phyloP scores from a whole-genome alignment of 148 eudicot species.

The Pharnaceum exiguum region DNA sequence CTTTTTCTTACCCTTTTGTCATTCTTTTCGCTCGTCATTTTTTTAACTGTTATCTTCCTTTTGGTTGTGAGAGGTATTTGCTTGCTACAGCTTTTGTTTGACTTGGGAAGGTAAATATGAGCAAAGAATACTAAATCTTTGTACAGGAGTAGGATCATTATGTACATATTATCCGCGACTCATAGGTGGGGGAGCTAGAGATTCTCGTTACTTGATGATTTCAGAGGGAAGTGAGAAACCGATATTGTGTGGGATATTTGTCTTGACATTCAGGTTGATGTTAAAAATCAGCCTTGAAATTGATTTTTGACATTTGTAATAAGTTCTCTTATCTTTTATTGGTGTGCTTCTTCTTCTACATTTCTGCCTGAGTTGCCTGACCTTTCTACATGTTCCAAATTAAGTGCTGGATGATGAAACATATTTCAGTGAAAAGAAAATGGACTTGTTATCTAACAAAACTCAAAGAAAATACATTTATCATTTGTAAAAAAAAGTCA shows the following conservation, averaged over 20 bases:
- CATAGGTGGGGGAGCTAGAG: background rate
- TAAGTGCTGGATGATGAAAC: no score
- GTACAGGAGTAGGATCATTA: slow-evolving; percentile 23
- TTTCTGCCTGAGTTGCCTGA: no score
- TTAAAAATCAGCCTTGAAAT: background rate
- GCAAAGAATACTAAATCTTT: slow-evolving; percentile 13
- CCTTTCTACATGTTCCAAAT: no score
- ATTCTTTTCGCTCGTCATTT: background rate
- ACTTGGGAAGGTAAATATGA: background rate
- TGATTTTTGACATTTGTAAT: background rate
- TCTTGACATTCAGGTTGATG: background rate
- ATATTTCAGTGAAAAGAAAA: no score
- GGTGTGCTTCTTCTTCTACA: background rate
- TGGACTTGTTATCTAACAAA: no score
- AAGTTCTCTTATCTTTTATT: background rate
- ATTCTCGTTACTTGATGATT: background rate
- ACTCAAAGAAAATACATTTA: background rate
- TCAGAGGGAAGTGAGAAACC: background rate
- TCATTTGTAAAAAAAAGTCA: background rate
- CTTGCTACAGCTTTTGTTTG: background rate
- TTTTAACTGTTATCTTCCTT: background rate
- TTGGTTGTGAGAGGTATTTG: slow-evolving; percentile 7
- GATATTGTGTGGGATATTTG: slow-evolving; percentile 1
- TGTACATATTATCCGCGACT: slow-evolving; percentile 13
- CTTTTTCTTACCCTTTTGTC: background rate